phyloP scores from a whole-genome alignment of 1,284 basidiomycete species.

The Sphaerobolus stellatus region DNA sequence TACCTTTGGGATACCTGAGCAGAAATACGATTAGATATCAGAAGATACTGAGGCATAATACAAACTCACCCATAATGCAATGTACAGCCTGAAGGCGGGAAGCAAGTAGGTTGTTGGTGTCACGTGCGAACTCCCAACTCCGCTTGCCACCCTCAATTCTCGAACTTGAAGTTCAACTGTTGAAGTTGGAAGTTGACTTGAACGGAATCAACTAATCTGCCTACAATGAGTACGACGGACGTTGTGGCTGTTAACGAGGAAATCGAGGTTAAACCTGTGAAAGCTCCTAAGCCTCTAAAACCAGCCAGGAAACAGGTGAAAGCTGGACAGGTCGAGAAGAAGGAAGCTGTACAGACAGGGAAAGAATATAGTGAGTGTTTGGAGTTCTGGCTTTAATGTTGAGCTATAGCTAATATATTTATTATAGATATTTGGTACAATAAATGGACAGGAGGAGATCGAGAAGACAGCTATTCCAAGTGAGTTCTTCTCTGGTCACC shows the following conservation, averaged over 20 bases:
- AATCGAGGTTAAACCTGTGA: no score
- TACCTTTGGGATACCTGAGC: slow-evolving; percentile 27
- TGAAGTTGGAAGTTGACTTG: no score
- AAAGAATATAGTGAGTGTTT: slow-evolving; percentile 85
- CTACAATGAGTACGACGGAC: slow-evolving; percentile 8
- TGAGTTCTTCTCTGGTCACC: slow-evolving; percentile 28
- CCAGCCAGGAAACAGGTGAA: slow-evolving; percentile 91
- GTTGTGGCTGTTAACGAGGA: background rate
- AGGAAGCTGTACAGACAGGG: slow-evolving; percentile 85
- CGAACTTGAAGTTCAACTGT: no score
- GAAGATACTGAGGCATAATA: background rate
- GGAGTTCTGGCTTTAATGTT: background rate
- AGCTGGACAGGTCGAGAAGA: slow-evolving; percentile 85
- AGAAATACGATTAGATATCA: background rate
- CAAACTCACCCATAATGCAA: slow-evolving; percentile 11
- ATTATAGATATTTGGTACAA: slow-evolving; percentile 94
- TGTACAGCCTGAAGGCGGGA: background rate
- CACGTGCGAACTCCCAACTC: background rate
- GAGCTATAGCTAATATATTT: slow-evolving; percentile 14
- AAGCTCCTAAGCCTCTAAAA: slow-evolving; percentile 53
- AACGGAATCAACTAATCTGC: background rate
- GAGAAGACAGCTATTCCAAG: slow-evolving; percentile 92
- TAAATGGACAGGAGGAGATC: slow-evolving; percentile 96
- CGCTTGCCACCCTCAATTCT: background rate
- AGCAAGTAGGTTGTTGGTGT: background rate